Percentiles rank a stretch among this genome's conserved stretches.
phyloP scores from a whole-genome alignment of 2,329 filamentous ascomycete species.

The Graphilbum sp. region DNA sequence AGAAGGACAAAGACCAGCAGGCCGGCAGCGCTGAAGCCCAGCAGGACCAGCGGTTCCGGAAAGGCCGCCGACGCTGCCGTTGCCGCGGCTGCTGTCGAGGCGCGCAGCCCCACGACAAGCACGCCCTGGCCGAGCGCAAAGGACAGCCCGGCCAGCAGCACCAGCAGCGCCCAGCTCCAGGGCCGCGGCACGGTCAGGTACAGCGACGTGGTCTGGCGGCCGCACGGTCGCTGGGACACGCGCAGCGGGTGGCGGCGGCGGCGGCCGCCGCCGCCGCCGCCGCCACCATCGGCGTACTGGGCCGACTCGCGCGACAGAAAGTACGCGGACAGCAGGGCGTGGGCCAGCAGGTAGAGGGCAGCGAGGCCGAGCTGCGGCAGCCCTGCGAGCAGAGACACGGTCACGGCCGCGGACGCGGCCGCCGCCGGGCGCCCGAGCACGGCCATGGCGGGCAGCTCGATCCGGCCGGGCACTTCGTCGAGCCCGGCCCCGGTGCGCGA shows the following conservation, averaged over 20 bases:
- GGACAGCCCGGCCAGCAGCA: constrained; percentile 24
- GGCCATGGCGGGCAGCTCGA: constrained; percentile 14
- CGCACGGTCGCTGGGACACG: constrained; percentile 25
- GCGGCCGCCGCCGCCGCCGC: too few species aligned
- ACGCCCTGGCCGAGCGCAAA: constrained; percentile 31
- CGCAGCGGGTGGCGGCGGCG: constrained; percentile 20
- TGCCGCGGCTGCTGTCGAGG: constrained; percentile 7
- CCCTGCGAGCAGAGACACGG: constrained; percentile 22
- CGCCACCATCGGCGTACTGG: constrained; percentile 19
- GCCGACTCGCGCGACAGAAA: constrained; percentile 34
- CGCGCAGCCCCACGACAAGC: constrained; percentile 13
- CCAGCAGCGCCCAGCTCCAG: constrained; percentile 26
- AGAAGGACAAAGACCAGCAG: constrained; percentile 25
- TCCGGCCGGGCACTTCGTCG: constrained; percentile 24
- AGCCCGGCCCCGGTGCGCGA: constrained; percentile 13
- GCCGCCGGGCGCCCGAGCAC: constrained; percentile 14
- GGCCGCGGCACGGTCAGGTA: constrained; percentile 33
- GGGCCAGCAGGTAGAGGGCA: constrained; percentile 28
- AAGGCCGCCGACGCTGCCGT: constrained; percentile 6
- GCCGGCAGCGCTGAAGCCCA: constrained; percentile 26
- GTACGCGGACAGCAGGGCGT: constrained; percentile 29
- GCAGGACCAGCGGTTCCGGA: constrained; percentile 12
- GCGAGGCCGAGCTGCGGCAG: constrained; percentile 32
- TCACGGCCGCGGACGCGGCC: constrained; percentile 11
- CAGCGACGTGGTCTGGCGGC: constrained; percentile 28